Evolutionary conservation across 768 basidiomycete genomes (phyloP), one percentile per base, ranked within the genome.

Genomic region (Daedalea quercina): DNA sequence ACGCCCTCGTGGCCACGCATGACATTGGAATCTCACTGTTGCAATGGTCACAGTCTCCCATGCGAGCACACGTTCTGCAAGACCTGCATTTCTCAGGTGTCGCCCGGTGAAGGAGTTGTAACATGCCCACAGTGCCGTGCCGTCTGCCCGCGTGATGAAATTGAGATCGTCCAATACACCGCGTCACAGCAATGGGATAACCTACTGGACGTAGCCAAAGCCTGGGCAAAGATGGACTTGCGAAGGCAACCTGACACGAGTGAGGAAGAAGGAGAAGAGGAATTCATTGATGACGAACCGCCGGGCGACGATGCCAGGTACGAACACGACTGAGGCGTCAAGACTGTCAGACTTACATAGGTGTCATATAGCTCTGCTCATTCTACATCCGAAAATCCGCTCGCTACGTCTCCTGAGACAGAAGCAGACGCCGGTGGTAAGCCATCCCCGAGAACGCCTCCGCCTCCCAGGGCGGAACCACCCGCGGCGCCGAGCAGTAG

Each of bases 41-140:
- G 12, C 35, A 31, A 4, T 9, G 19, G 13, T 11, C 15, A 17
- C 23, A 79, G 77, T 44, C 63, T 75, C 22, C 59, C 64, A 6
- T 78, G 78, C 60, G 63, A 76, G 42, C 78, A 79, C 57, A 57
- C 70, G 8, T 58, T 74, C 34, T 78, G 77, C 57, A 57, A 71
- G 44, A 59, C 52, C 4, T 77, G 76, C 51, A 54, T 74, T 17
- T 57, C 65, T 9, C 28, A 63, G 31, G 57, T 74, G 20, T 42
- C 47, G 2, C 53, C 23, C 3, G 60, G 54, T 53, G 66, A 44
- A 13, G 71, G 71, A 40, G 61, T 49, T 0, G 60, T 74, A 17
- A 45, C 48, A 20, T 78, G 76, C 47, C 73, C 75, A 6, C 44
- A 57, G 13, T 78, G 77, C 53, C 67, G 75, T 19, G 22, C 50